Evolutionary conservation across 2,329 filamentous ascomycete genomes (phyloP), one percentile per base, ranked within the genome.

Genomic region (Capronia americana): DNA sequence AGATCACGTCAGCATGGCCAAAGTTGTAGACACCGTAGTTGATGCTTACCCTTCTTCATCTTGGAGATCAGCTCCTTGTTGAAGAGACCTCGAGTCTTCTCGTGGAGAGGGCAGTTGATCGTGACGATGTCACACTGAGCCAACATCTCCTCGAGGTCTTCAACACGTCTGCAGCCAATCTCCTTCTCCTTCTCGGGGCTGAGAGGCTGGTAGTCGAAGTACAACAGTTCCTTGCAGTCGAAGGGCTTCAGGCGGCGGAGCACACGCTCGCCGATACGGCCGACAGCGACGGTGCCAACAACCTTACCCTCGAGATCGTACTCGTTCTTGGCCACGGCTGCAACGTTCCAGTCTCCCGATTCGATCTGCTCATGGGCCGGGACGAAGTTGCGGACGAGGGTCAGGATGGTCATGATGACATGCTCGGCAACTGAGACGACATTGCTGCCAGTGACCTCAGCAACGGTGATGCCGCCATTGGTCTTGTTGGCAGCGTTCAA

Each of bases 171-270:
- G 87, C 90, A 93, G 80, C 94, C 94, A 82, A 98, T 98, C 86
- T 97, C 94, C 82, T 91, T 88, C 88, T 98, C 93, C 75, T 88
- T 85, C 85, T 97, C 93, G 68, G 92, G 77, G 68, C 83, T 86
- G 72, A 99, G 86, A 60, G 94, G 93, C 87, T 99, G 95, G 90
- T 99, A 99, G 85, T 99, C 95, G 80, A 92, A 98, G 91, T 99
- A 99, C 71, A 98, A 88, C 58, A 99, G 88, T 87, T 98, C 94
- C 90, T 97, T 97, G 92, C 95, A 99, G 86, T 97, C 94, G 78
- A 99, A 99, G 73, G 93, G 85, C 89, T 96, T 96, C 76, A 99
- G 90, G 73, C 95, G 90, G 81, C 94, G 91, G 74, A 99, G 88
- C 66, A 99, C 95, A 83, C 95, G 93, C 89, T 98, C 93, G 76